Evolutionary conservation across 345 rosid genomes (phyloP), one percentile per base, ranked within the genome.

Genomic region (Gynandropsis gynandra): DNA sequence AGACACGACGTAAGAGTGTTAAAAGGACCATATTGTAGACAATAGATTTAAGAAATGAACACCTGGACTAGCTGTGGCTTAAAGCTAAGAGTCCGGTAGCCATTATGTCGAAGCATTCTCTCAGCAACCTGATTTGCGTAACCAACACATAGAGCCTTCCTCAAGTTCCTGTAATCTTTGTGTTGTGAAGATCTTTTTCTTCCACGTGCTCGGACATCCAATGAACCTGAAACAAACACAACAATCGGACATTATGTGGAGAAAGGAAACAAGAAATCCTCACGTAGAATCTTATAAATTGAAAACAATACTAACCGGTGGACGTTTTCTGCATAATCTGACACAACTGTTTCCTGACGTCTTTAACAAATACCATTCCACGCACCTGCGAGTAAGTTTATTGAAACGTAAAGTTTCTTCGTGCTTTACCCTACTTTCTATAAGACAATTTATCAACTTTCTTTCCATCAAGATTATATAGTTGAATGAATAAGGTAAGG

Each of bases 321-420:
- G 86, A 87, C 61, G 75, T 77, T 66, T 82, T 87, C 66, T 82
- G 82, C 95, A 92, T 87, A 67, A 92, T 82, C 71, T 87, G 96
- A 65, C 75, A 77, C 50, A 92, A 57, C 62, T 92, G 96, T 76
- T 64, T 82, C 65, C 95, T 75, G 24, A 87, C 85, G 66, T 92
- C 98, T 76, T 71, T 92, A 63, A 77, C 95, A 69, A 92, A 87
- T 67, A 32, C 63, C 98, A 92, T 92, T 55, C 98, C 96, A 54
- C 95, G 81, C 49, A 84, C 88, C 98, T 92, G 58, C 54, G 68
- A 37, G 59, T 45, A 47, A 31, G 13, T 32, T 29, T 58, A 27
- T 18, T n/a, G 33, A 44, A 13, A 11, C 38, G 0, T 44, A 49
- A 42, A 1, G 5, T 19, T 49, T 49, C 33, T 42, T 34, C 32